Conservation (phyloP, 2,329 filamentous ascomycete genomes). For the Xylariomycetidae sp. region DNA sequence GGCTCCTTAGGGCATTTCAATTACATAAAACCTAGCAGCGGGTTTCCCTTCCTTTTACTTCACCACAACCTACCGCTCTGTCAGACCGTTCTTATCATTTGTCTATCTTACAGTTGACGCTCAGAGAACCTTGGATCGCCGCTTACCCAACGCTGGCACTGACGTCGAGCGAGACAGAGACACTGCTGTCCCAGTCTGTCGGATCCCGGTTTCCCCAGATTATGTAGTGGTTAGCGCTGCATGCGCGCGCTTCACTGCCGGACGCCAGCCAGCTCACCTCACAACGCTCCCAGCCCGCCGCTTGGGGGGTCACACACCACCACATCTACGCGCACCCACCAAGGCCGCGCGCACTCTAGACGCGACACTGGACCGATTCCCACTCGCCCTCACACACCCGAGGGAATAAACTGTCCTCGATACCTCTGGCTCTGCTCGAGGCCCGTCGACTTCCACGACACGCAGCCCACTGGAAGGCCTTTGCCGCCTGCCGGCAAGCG, state of each 20-base stretch:
- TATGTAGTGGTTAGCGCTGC: conserved; percentile 38
- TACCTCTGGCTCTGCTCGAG: conserved; percentile 9
- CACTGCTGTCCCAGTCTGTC: conserved; percentile 30
- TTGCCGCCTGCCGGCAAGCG: conserved; percentile 37
- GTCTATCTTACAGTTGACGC: conserved; percentile 20
- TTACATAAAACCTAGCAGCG: conserved; percentile 43
- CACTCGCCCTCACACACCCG: conserved; percentile 2
- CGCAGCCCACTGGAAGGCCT: conserved; percentile 26
- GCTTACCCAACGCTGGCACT: conserved; percentile 27
- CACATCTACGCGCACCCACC: neutral
- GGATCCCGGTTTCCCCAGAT: conserved; percentile 33
- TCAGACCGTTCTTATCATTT: conserved; percentile 20
- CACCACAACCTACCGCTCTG: conserved; percentile 25
- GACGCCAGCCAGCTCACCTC: conserved; percentile 6
- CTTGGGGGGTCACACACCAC: no score
- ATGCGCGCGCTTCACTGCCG: conserved; percentile 23
- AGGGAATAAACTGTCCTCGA: conserved; percentile 9
- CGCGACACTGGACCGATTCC: neutral
- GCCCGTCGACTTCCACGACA: no score
- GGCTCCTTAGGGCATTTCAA: conserved; percentile 26
- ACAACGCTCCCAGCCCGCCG: conserved; percentile 4
- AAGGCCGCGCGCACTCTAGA: neutral
- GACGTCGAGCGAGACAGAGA: conserved; percentile 4
- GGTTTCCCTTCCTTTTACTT: conserved; percentile 35
- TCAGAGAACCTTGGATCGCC: conserved; percentile 30